phyloP scores from a whole-genome alignment of 2,329 filamentous ascomycete species.

The Elsinoe ampelina region DNA sequence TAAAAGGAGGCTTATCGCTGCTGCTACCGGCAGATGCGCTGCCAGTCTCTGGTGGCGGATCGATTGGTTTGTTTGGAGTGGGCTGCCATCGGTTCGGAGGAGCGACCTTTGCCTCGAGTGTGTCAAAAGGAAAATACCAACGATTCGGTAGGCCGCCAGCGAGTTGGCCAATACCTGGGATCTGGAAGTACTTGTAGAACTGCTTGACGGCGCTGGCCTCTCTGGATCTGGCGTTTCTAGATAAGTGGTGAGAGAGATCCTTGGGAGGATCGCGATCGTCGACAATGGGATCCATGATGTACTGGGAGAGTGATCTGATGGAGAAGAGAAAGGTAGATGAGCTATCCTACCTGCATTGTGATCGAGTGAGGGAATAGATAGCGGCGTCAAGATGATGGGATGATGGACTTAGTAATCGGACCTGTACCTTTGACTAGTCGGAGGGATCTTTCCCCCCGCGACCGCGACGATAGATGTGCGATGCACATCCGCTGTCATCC shows the following conservation, averaged over 20 bases:
- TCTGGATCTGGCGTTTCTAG: slow-evolving; percentile 57
- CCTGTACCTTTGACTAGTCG: not conserved
- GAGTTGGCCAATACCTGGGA: slow-evolving; percentile 53
- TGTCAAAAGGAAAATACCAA: slow-evolving; percentile 81
- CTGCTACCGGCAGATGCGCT: slow-evolving; percentile 19
- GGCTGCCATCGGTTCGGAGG: slow-evolving; percentile 65
- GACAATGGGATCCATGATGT: slow-evolving; percentile 4
- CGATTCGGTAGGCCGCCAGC: slow-evolving; percentile 65
- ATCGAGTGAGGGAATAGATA: not conserved
- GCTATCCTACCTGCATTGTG: not conserved
- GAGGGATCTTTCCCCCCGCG: slow-evolving; percentile 1
- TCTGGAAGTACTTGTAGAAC: slow-evolving; percentile 75
- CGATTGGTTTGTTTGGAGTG: slow-evolving; percentile 52
- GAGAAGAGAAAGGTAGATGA: not conserved
- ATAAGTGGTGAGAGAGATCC: slow-evolving; percentile 73
- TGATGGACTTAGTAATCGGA: slow-evolving; percentile 5
- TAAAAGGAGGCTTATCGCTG: slow-evolving; percentile 25
- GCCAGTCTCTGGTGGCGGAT: slow-evolving; percentile 35
- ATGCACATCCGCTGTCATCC: too few relatives aligned
- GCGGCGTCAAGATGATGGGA: slow-evolving; percentile 10
- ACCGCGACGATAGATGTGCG: not conserved
- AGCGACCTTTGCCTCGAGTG: slow-evolving; percentile 72
- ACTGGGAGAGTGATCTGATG: not conserved
- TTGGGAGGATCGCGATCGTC: slow-evolving; percentile 43
- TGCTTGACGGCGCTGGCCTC: slow-evolving; percentile 60